phyloP scores from a whole-genome alignment of 257 asterid genomes.

The Plantago major region DNA sequence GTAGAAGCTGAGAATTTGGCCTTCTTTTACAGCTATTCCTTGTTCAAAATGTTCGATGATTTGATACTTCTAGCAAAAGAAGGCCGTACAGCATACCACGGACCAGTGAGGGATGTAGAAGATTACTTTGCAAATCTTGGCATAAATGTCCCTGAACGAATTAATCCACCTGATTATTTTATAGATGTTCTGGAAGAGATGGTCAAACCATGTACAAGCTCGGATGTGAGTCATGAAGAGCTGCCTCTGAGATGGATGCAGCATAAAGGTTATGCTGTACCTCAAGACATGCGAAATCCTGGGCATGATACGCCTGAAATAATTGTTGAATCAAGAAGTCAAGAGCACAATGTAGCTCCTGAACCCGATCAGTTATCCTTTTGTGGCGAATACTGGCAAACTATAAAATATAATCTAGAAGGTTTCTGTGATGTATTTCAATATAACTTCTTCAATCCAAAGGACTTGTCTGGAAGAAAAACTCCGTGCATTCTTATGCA shows the following conservation, averaged over 20 bases:
- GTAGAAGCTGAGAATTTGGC: constrained; percentile 3
- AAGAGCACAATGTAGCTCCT: constrained; percentile 27
- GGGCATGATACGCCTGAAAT: constrained; percentile 27
- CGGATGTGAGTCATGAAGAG: constrained; percentile 50
- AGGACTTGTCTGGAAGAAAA: constrained; percentile 71
- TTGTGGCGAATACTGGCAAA: constrained; percentile 64
- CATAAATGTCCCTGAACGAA: constrained; percentile 72
- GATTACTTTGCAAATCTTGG: constrained; percentile 68
- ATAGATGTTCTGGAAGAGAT: constrained; percentile 89
- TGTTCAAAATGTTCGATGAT: constrained; percentile 90
- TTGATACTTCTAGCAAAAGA: constrained; percentile 90
- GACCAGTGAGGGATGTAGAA: constrained; percentile 76
- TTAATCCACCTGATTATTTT: constrained; percentile 88
- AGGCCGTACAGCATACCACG: constrained; percentile 83
- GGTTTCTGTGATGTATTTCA: constrained; percentile 44
- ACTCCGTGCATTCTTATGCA: constrained; percentile 63
- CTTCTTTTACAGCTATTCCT: constrained; percentile 62
- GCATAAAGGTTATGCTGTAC: constrained; percentile 73
- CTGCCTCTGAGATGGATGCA: constrained; percentile 91
- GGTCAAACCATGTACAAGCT: constrained; percentile 55
- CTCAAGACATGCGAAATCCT: constrained; percentile 54
- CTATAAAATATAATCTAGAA: constrained; percentile 47
- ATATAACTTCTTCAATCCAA: constrained; percentile 51
- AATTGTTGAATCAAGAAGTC: constrained; percentile 25
- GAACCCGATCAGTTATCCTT: constrained; percentile 49